Evolutionary conservation across 2,329 filamentous ascomycete species (phyloP).

Genomic region (Fusarium anguioides): DNA sequence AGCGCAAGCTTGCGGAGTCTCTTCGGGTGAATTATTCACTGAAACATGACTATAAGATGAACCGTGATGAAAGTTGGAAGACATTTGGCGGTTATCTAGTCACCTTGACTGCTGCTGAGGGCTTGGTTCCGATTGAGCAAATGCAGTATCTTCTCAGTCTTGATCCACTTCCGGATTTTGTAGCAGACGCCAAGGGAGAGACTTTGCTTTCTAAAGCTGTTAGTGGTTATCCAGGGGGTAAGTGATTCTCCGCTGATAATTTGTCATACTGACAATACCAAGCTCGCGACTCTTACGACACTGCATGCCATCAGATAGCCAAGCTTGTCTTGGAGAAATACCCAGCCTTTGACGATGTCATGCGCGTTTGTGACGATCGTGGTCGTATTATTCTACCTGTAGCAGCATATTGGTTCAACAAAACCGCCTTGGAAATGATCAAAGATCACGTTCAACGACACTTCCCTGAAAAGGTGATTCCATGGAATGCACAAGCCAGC

Average conservation of each 20-base stretch:
- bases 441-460: neutral
- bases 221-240: neutral
- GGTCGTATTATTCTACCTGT: fast-evolving
- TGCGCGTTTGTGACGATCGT: neutral
- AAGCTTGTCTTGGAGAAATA: neutral
- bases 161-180: neutral
- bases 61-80: neutral
- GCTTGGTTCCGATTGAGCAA: neutral
- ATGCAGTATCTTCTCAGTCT: neutral
- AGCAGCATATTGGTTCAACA: neutral
- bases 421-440: neutral
- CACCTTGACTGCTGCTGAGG: neutral
- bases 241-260: neutral
- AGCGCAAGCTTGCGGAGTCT: neutral
- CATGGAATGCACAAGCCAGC: neutral
- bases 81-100: neutral
- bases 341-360: fast-evolving
- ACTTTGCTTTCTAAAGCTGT: neutral
- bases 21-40: fast-evolving
- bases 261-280: neutral
- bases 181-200: fast-evolving
- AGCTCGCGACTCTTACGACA: neutral
- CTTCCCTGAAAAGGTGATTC: fast-evolving
- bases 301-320: neutral
- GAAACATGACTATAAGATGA: neutral